Conservation (phyloP, 495 filamentous ascomycete genomes). For the Margaritispora aquatica region DNA sequence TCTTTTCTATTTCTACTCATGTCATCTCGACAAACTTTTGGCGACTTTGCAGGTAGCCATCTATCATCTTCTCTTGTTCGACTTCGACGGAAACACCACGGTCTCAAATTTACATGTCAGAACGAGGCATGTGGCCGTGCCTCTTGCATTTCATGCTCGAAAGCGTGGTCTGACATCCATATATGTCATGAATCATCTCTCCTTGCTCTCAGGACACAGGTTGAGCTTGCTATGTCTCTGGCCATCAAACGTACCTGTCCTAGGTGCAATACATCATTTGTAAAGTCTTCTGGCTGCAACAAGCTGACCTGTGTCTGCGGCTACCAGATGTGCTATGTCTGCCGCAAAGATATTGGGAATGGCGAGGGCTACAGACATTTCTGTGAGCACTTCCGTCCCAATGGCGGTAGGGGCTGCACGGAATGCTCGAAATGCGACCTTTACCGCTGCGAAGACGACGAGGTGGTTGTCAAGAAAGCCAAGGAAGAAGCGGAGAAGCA, state of each 20-base stretch:
- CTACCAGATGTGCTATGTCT: slow-evolving; percentile 96
- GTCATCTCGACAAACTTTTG: slow-evolving; percentile 28
- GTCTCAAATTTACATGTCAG: slow-evolving; percentile 68
- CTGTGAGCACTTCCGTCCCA: slow-evolving; percentile 89
- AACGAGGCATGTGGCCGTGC: slow-evolving; percentile 55
- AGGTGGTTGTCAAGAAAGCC: slow-evolving; percentile 65
- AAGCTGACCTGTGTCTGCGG: slow-evolving; percentile 97
- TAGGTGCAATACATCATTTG: slow-evolving; percentile 79
- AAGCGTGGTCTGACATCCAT: slow-evolving; percentile 62
- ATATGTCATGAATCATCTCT: slow-evolving; percentile 81
- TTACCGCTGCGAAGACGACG: slow-evolving; percentile 82
- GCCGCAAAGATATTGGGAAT: slow-evolving; percentile 54
- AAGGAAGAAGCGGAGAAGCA: slow-evolving; percentile 72
- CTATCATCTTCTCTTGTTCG: slow-evolving; percentile 52
- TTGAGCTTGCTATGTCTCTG: slow-evolving; percentile 85
- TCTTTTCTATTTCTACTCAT: slow-evolving; percentile 32
- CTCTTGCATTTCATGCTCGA: slow-evolving; percentile 72
- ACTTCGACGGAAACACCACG: slow-evolving; percentile 56
- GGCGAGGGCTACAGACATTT: slow-evolving; percentile 82
- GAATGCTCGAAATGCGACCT: slow-evolving; percentile 87
- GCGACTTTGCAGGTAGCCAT: slow-evolving; percentile 31
- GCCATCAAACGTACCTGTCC: slow-evolving; percentile 96
- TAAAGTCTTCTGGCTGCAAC: slow-evolving; percentile 91
- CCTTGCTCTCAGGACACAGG: slow-evolving; percentile 73
- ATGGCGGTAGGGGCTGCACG: slow-evolving; percentile 59